Evolutionary conservation across 1,284 basidiomycete species (phyloP), one percentile per base, ranked within the genome.

Genomic region (Naganishia albida): DNA sequence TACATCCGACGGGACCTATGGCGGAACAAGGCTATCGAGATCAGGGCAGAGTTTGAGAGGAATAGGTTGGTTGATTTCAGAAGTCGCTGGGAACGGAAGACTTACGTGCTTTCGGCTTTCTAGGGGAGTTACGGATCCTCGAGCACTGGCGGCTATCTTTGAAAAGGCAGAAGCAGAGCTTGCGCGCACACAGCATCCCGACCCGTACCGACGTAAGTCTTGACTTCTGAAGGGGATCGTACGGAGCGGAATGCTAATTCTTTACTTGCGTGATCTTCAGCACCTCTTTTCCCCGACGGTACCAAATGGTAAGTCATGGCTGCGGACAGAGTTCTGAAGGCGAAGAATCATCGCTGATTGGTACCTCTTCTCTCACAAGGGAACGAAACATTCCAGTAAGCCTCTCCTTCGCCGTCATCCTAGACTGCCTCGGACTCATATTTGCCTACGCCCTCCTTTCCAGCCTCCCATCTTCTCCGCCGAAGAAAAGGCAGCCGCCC

Each of bases 41-140:
- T 96, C 72, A 83, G 93, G 67, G 92, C 93, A 69, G 87, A 93
- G 78, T 97, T 97, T 77, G 93, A 97, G 81, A 81, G 84, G 70
- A 91, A 96, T 83, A 85, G 90, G 91, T 93, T 76, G 70, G 87
- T 78, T 28, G 38, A 25, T 20, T 18, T 6, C 28, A 4, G 39
- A 25, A 40, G 15, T 28, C 20, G 28, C 12, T 40, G n/a, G 34
- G 23, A 26, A 13, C 15, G 30, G 13, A 40, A 18, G 40, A 20
- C 20, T 20, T 18, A 2, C 39, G 39, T 60, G 16, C 25, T 46
- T 34, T 10, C 20, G 16, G 18, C 12, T 15, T 39, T 20, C 54
- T n/a, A 93, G 93, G 67, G 83, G 95, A 75, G 87, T 96, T 62
- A 85, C 86, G 66, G 91, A 96, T 77, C 93, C 93, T 16, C 85